phyloP scores from a whole-genome alignment of 345 rosid species.

The Psidium friedrichsthalianum region DNA sequence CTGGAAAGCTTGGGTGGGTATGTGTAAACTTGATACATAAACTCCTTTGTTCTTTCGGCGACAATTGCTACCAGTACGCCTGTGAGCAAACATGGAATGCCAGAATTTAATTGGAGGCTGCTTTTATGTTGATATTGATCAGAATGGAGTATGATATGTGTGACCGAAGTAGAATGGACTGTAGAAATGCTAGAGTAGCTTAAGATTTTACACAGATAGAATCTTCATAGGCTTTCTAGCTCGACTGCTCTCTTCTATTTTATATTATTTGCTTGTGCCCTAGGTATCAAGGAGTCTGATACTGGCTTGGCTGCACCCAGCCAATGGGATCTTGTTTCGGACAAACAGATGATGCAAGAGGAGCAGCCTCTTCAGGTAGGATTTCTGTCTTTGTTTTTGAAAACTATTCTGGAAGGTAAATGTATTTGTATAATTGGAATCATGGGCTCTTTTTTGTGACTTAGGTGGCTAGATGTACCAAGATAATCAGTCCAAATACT shows the following conservation, averaged over 20 bases:
- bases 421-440: background rate
- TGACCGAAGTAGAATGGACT: background rate
- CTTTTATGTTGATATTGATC: background rate
- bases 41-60: background rate
- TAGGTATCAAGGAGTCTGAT: slow-evolving; percentile 96
- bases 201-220: background rate
- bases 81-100: background rate
- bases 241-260: background rate
- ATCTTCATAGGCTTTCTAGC: background rate
- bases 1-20: background rate
- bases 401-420: background rate
- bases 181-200: background rate
- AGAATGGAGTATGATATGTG: background rate
- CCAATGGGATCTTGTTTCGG: slow-evolving; percentile 99
- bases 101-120: background rate
- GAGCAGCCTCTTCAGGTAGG: slow-evolving; percentile 86
- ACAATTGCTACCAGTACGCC: background rate
- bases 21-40: background rate
- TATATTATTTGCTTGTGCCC: background rate
- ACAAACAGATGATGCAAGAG: slow-evolving; percentile 99
- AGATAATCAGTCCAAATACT: slow-evolving; percentile 89
- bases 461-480: slow-evolving; percentile 95
- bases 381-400: background rate
- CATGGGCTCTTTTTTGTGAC: background rate
- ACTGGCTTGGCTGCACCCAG: slow-evolving; percentile 96